Conservation (phyloP, 2,329 filamentous ascomycete genomes). For the Fusarium sublunatum region DNA sequence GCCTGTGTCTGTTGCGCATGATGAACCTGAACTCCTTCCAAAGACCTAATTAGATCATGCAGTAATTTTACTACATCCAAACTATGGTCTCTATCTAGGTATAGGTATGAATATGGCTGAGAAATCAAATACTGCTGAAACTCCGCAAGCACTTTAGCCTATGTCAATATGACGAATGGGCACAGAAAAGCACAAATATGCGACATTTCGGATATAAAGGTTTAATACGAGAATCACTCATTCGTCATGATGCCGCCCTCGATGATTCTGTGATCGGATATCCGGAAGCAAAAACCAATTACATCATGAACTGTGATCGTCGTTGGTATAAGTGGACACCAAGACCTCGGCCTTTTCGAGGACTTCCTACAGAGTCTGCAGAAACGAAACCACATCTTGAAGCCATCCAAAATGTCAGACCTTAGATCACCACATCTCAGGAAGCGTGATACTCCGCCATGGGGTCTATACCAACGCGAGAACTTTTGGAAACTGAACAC, state of each 20-base stretch:
- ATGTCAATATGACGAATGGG: no score
- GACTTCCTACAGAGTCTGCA: no score
- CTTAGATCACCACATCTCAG: conserved; percentile 4
- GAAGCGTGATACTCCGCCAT: conserved; percentile 8
- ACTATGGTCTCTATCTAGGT: no score
- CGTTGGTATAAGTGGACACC: conserved; percentile 1
- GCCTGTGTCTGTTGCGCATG: neutral
- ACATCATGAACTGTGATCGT: conserved; percentile 6
- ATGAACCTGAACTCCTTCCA: neutral
- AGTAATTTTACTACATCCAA: neutral
- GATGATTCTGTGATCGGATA: conserved; percentile 3
- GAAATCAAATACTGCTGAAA: no score
- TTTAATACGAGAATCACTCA: neutral
- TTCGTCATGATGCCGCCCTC: conserved; percentile 2
- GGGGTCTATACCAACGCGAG: conserved; percentile 17
- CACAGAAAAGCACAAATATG: no score
- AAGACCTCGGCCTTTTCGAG: neutral
- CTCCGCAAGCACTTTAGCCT: no score
- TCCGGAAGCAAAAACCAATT: neutral
- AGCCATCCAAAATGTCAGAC: conserved; percentile 1
- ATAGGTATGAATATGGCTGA: no score
- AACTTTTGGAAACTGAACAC: conserved; percentile 20
- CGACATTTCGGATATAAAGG: no score
- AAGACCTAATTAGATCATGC: conserved; percentile 1
- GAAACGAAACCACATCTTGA: accelerated